A percentile compares a stretch with the other conserved stretches of the same genome.
phyloP scores from a whole-genome alignment of 106 monocot genomes.

The Dendrobium catenatum region DNA sequence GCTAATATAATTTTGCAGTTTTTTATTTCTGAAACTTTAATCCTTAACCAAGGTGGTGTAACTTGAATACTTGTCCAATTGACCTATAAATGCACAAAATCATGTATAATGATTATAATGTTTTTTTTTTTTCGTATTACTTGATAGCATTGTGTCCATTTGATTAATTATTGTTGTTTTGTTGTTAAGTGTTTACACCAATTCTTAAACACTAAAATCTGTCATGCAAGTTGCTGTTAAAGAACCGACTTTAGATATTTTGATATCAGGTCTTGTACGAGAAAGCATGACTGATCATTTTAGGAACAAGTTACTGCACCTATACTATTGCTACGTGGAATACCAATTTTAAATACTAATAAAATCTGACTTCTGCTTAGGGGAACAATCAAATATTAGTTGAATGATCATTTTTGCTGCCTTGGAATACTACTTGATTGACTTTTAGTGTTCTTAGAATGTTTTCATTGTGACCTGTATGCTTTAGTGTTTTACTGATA shows the following conservation, averaged over 20 bases:
- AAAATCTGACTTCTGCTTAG: not conserved
- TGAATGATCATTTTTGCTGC: not conserved
- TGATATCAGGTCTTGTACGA: not conserved
- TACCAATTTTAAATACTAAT: not conserved
- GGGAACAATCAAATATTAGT: not conserved
- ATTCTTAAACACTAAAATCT: not conserved
- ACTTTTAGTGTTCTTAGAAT: not conserved
- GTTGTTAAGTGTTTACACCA: not conserved
- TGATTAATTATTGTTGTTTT: not conserved
- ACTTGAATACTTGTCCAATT: not conserved
- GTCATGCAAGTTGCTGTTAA: not conserved
- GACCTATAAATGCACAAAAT: not conserved
- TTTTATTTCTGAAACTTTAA: not conserved
- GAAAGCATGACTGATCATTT: not conserved
- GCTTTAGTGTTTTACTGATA: not conserved
- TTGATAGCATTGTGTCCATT: not conserved
- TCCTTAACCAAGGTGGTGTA: not conserved
- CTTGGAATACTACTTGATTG: not conserved
- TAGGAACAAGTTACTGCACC: not conserved
- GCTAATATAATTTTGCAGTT: not conserved
- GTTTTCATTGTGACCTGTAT: not conserved
- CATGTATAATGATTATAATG: slow-evolving; percentile 1
- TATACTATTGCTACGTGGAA: not conserved
- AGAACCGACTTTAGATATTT: not conserved
- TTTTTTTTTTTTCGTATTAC: not conserved